These are phyloP conservation scores for Neltuma alba DNA, from an alignment of 306 rosid species.

Conservation along the genomic window DNA sequence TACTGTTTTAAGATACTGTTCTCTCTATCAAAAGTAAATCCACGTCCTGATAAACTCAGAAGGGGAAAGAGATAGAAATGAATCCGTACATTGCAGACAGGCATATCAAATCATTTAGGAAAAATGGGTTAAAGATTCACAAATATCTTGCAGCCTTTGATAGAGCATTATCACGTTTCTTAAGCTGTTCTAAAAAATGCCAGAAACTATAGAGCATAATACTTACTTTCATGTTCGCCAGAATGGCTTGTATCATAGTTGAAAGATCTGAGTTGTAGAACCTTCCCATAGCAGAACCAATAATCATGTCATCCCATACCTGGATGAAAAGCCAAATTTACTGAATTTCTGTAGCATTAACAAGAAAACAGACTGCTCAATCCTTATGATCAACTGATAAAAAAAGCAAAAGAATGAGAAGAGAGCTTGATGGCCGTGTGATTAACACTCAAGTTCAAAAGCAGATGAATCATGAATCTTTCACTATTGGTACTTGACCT, in stretches of 20 bases:
- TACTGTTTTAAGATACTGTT: no score
- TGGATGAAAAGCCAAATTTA: conserved; percentile 45
- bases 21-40: no score
- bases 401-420: conserved; percentile 5
- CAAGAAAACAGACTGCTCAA: conserved; percentile 6
- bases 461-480: conserved; percentile 6
- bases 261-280: conserved; percentile 66
- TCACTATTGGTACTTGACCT: background rate
- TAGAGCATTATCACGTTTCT: background rate
- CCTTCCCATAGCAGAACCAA: conserved; percentile 79
- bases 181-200: conserved; percentile 6
- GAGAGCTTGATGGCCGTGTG: conserved; percentile 7
- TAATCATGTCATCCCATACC: conserved; percentile 95
- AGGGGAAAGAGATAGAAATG: no score
- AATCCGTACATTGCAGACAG: no score
- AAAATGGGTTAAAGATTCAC: background rate
- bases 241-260: conserved; percentile 73
- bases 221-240: conserved; percentile 64
- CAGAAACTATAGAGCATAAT: conserved; percentile 10
- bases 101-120: background rate
- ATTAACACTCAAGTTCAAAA: conserved; percentile 21
- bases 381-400: conserved; percentile 16
- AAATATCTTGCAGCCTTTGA: background rate
- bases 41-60: no score
- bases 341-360: conserved; percentile 26